Percentiles rank a stretch among this genome's conserved stretches.
Conservation (phyloP, 306 rosid genomes). For the Inga leiocalycina region DNA sequence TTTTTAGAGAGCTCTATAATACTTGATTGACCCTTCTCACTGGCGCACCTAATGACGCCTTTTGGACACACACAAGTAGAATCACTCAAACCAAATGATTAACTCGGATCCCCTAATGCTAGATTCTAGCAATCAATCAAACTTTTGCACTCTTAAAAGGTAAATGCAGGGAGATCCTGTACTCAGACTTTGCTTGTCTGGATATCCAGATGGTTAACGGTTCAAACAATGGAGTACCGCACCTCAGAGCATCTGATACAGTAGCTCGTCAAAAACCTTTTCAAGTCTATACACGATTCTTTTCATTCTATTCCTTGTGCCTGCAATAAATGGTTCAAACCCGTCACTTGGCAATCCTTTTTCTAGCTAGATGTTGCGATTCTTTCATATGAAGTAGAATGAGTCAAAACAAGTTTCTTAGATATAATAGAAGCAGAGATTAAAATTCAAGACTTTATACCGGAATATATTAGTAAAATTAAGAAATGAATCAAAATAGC, state of each 20-base stretch:
- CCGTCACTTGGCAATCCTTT: neutral
- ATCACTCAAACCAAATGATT: constrained; percentile 23
- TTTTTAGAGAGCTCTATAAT: too few species aligned
- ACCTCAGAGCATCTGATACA: constrained; percentile 33
- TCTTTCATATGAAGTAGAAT: neutral
- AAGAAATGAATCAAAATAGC: too few species aligned
- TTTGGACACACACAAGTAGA: neutral
- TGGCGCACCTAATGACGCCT: too few species aligned
- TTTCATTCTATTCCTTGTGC: neutral
- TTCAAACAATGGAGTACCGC: constrained; percentile 31
- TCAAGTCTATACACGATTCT: constrained; percentile 16
- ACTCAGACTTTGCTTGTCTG: constrained; percentile 15
- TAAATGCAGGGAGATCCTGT: constrained; percentile 52
- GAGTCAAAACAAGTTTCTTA: neutral
- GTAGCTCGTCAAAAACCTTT: constrained; percentile 18
- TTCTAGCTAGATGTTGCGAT: too few species aligned
- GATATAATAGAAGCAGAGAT: neutral
- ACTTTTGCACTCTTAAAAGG: constrained; percentile 32
- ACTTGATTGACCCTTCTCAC: too few species aligned
- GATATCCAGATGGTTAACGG: constrained; percentile 15
- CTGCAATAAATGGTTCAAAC: constrained; percentile 32
- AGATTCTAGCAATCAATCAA: constrained; percentile 23
- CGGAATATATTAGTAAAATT: too few species aligned
- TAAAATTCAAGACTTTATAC: too few species aligned
- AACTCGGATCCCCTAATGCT: constrained; percentile 32